A percentile compares a stretch with the other conserved stretches of the same genome.
Evolutionary conservation across 495 filamentous ascomycete genomes (phyloP).

Genomic region (Penicillium mononematosum): DNA sequence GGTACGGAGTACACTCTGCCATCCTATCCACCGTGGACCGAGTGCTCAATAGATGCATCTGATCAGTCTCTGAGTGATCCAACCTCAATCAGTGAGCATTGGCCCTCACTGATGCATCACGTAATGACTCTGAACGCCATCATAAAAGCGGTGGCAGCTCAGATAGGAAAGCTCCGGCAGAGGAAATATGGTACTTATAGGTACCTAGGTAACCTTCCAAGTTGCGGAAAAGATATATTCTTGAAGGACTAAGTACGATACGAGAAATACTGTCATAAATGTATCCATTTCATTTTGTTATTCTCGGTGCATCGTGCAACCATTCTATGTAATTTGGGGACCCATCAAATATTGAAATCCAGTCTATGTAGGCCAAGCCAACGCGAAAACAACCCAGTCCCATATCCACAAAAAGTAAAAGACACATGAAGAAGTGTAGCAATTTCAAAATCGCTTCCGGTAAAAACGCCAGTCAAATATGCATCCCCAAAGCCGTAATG

Average conservation of each 20-base stretch:
- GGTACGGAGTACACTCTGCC: too few relatives aligned
- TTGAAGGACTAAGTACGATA: background rate
- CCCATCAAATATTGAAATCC: conserved; percentile 12
- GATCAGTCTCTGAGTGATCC: too few relatives aligned
- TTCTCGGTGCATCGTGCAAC: background rate
- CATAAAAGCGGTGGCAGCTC: conserved; percentile 26
- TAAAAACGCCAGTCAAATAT: conserved; percentile 20
- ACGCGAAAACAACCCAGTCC: conserved; percentile 10
- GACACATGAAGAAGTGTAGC: conserved; percentile 19
- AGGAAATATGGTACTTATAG: too few relatives aligned
- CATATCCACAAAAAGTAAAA: conserved; percentile 16
- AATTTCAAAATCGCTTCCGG: background rate
- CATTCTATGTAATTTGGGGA: conserved; percentile 13
- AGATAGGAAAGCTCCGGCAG: conserved; percentile 16
- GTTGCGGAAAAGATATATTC: background rate
- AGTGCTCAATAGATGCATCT: too few relatives aligned
- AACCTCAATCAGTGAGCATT: too few relatives aligned
- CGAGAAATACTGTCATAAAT: background rate
- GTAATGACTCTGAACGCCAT: conserved; percentile 31
- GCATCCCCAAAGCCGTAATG: conserved; percentile 7
- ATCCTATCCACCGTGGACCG: too few relatives aligned
- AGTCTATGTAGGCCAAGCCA: conserved; percentile 18
- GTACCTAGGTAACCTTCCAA: background rate
- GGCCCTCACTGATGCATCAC: too few relatives aligned
- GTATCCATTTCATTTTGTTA: conserved; percentile 13